Conservation (phyloP, 257 asterid species). For the Penstemon newberryi region DNA sequence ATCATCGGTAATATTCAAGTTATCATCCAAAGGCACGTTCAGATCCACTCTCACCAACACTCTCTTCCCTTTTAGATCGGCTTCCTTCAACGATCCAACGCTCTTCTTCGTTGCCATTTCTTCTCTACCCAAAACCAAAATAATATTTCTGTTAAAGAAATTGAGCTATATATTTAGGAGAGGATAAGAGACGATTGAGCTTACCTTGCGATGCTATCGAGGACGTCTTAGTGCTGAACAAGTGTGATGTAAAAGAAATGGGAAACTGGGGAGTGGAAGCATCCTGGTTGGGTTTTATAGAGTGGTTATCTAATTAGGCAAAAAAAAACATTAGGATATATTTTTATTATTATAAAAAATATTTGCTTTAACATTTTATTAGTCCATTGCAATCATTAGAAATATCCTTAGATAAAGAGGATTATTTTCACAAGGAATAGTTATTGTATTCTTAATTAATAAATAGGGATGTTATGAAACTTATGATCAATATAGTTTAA, state of each 20-base stretch:
- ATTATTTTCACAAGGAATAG: no score
- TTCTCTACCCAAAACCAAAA: not conserved
- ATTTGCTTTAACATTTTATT: no score
- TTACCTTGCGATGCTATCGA: slow-evolving; percentile 3
- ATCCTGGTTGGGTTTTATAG: not conserved
- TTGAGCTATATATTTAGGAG: not conserved
- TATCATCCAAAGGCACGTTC: slow-evolving; percentile 77
- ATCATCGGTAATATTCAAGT: slow-evolving; percentile 66
- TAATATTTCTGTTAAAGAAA: not conserved
- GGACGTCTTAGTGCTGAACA: not conserved
- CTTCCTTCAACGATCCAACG: slow-evolving; percentile 69
- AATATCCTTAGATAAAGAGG: no score
- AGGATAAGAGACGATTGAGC: slow-evolving; percentile 6
- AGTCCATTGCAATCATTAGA: no score
- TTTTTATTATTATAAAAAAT: no score
- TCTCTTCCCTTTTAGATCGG: slow-evolving; percentile 74
- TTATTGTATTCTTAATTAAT: no score
- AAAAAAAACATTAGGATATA: no score
- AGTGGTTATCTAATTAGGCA: no score
- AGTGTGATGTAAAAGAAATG: not conserved
- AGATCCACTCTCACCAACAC: slow-evolving; percentile 75
- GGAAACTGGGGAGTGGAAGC: not conserved
- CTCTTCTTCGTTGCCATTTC: slow-evolving; percentile 78
- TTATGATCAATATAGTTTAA: no score
- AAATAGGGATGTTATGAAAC: no score